Base-by-base conservation (phyloP, 2,329 filamentous ascomycete genomes). In the Pestalotiopsis sp. region DNA sequence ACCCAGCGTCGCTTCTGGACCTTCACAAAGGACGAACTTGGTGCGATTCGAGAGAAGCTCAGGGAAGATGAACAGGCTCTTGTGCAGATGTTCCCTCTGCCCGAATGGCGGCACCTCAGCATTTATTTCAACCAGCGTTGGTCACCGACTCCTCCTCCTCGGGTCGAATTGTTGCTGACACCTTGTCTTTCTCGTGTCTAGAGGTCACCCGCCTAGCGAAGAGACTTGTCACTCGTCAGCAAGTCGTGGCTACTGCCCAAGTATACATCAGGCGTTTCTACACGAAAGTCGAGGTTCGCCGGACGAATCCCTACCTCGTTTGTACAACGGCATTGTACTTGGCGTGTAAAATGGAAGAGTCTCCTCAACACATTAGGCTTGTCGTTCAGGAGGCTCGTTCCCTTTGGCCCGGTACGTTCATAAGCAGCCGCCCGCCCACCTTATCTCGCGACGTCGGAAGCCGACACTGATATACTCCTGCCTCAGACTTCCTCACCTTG, bases 301-400 rank as follows among this genome's bases (percentile, higher is more conserved):
- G 92, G 71, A 97, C 95, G 62, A 99, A 98, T 75, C 94, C 95
- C 3, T 97, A 97, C 77, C 90, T 98, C 45, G 90, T 98, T 69
- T 88, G 97, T 72, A 92, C 94, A n/a, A 98, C 96, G 1, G 93
- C 95, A 4, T 87, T 98, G 70, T 99, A 99, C 79, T 85, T 99
- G 45, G 95, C 96, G 23, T 97, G 94, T 83, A 99, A 99, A 82
- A 97, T 97, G 90, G 96, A 99, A 80, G 96, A 99, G 80, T 95
- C 91, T 64, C 96, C 96, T 2, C 95, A 98, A 79, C 96, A 99
- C 79, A 98, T 99, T 75, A 90, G 96, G 38, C 88, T 97, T 71
- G 91, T 99, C 69, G 91, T 96, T 12, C 91, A 90, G 61, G 96
- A 99, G 80, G 94, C 95, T 3, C 90, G 94, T 41, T 89, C 92